These are phyloP conservation scores for Clathrospora elynae DNA, from an alignment of 2,329 filamentous ascomycete genomes.

Conservation along the genomic window DNA sequence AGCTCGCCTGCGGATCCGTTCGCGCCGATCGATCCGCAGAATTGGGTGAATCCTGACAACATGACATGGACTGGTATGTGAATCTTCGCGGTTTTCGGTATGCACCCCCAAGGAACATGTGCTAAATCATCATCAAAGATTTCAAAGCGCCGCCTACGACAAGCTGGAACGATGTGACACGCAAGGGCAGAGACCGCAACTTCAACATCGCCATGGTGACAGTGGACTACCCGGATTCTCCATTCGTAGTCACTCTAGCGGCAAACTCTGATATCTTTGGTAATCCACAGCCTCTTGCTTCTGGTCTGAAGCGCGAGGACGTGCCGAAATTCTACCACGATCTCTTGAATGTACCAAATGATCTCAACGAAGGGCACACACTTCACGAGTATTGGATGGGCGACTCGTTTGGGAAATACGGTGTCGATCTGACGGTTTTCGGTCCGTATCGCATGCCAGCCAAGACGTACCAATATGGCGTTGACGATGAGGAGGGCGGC, in stretches of 20 bases:
- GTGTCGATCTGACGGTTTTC: conserved; percentile 60
- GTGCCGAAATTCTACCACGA: conserved; percentile 59
- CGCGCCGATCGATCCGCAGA: conserved; percentile 57
- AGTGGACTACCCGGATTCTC: conserved; percentile 58
- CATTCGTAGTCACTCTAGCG: conserved; percentile 56
- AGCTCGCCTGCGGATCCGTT: conserved; percentile 50
- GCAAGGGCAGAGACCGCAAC: conserved; percentile 56
- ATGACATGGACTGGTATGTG: conserved; percentile 50
- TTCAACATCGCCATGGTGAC: conserved; percentile 62
- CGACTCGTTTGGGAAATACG: conserved; percentile 59
- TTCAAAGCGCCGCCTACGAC: conserved; percentile 56
- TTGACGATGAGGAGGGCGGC: conserved; percentile 51
- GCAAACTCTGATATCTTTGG: conserved; percentile 57
- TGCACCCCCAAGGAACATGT: not conserved
- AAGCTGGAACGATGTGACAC: conserved; percentile 54
- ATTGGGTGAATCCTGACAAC: conserved; percentile 60
- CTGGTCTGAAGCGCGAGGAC: conserved; percentile 52
- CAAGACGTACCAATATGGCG: conserved; percentile 57
- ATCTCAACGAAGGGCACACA: conserved; percentile 59
- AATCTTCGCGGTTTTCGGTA: too few relatives aligned
- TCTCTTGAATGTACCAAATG: conserved; percentile 57
- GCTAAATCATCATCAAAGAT: conserved; percentile 37
- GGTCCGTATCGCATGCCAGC: conserved; percentile 58
- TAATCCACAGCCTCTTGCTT: conserved; percentile 55
- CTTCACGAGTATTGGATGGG: conserved; percentile 65